Percentiles rank a stretch among this genome's conserved stretches.
Evolutionary conservation across 495 filamentous ascomycete genomes (phyloP).

Genomic region (Penicillium bialowiezense): DNA sequence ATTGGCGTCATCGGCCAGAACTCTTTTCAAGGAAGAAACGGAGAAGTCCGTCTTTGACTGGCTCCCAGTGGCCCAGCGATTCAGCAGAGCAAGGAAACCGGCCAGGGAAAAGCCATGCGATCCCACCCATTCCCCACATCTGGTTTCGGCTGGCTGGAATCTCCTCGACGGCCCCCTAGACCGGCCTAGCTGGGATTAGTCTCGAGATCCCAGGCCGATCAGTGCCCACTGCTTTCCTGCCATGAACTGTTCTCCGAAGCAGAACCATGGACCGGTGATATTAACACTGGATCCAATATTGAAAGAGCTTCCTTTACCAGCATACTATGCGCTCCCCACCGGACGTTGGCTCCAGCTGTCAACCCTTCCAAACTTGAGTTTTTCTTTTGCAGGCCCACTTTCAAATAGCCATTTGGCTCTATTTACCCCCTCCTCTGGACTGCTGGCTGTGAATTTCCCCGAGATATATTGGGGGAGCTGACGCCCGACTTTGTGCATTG

Average conservation of each 20-base stretch:
- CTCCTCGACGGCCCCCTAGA: conserved; percentile 15
- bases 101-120: conserved; percentile 15
- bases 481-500: too few species aligned
- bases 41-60: conserved; percentile 16
- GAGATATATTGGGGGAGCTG: too few species aligned
- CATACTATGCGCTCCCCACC: too few species aligned
- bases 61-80: conserved; percentile 4
- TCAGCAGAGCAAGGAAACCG: conserved; percentile 2
- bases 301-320: too few species aligned
- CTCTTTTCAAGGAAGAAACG: conserved; percentile 13
- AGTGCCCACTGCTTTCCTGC: conserved; percentile 21
- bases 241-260: conserved; percentile 16
- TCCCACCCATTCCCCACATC: conserved; percentile 23
- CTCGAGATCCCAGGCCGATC: conserved; percentile 29
- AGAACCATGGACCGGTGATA: conserved; percentile 1
- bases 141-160: conserved; percentile 27
- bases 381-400: too few species aligned
- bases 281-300: too few species aligned
- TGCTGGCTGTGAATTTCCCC: too few species aligned
- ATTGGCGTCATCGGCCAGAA: conserved; percentile 14
- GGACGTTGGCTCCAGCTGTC: not conserved
- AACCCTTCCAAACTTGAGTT: too few species aligned
- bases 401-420: too few species aligned
- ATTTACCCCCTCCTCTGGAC: too few species aligned
- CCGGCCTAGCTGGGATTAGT: conserved; percentile 17